Base-by-base conservation (phyloP, 2,329 filamentous ascomycete genomes). In the Fusarium anthophilum region DNA sequence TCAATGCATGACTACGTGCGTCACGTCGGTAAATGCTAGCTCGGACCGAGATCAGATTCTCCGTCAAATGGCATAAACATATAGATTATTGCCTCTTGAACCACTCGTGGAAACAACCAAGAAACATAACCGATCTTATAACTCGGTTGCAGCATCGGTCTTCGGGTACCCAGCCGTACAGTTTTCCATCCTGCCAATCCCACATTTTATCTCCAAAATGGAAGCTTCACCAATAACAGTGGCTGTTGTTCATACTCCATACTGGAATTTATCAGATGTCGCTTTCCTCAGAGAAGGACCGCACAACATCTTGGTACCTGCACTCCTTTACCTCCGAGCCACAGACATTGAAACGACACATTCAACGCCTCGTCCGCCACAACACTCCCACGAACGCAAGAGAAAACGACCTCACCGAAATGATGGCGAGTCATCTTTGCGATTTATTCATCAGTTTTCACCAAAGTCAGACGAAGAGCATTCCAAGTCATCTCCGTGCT, bases 351-450 rank as follows among this genome's bases (percentile, higher is more conserved):
- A 35, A 3, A 8, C 8, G 28, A 14, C 30, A 4, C 3, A 3
- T 24, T 24, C 48, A 6, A 8, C 30, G 18, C 12, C 22, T 8
- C 22, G 1, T 4, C 5, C 30, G 1, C 0, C 8, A 12, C 22
- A 35, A 1, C 6, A 2, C 4, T 2, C 4, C 17, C 3, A n/a
- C 22, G 28, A 35, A 51, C 48, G 15, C 10, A 35, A 51, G 30
- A 51, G 48, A 20, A 51, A 51, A 14, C 12, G 22, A 18, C 6
- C 48, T 10, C 15, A 10, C 3, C 7, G 1, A 20, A 35, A 6
- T 2, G 4, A n/a, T 20, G 12, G 22, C 6, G 22, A 14, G 8
- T 20, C 30, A 14, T 11, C 17, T 8, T 0, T 14, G 13, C 15
- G 24, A 0, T 18, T 13, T 10, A 2, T 24, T 10, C 11, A 51